Evolutionary conservation across 2,329 filamentous ascomycete species (phyloP), one percentile per base, ranked within the genome.

Genomic region (Fusarium luffae): DNA sequence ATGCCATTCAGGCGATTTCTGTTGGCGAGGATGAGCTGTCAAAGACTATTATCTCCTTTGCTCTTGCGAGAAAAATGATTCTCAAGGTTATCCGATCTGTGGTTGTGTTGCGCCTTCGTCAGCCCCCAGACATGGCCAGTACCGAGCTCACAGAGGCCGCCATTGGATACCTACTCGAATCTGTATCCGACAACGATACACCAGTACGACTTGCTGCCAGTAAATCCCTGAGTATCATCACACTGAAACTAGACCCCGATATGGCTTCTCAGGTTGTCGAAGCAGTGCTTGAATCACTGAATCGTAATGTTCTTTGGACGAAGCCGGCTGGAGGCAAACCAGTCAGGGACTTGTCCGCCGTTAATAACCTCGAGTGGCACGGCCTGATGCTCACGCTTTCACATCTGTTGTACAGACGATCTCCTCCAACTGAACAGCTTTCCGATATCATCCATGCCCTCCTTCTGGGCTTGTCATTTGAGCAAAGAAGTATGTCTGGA

Each of bases 241-340:
- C 94, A 0, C 83, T 97, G 52, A 94, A 92, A 70, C 82, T 99
- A 10, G 89, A 94, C 46, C 80, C 88, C 0, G 91, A 91, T 23
- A 94, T 98, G 91, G 93, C 93, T 2, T 86, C 88, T 2, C 92
- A 98, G 75, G 91, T 99, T 13, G 90, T 98, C 14, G 92, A 97
- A 63, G 94, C 93, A 1, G 90, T 98, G 13, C 85, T 97, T 30
- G 92, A 91, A 80, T 93, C 79, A 70, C 89, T 85, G 79, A 85
- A 85, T 57, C 81, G 83, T 13, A 90, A 89, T 58, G 84, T 90
- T 7, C 78, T 89, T n/a, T 85, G 82, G 80, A 80, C 80, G 21
- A 83, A 81, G 34, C 81, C 80, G 68, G 78, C 77, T 3, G 75
- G 75, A 1, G 78, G 76, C 9, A 77, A 80, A 42, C 78, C 79